Conservation (phyloP, 2,329 filamentous ascomycete genomes). For the Neonectria faginata region DNA sequence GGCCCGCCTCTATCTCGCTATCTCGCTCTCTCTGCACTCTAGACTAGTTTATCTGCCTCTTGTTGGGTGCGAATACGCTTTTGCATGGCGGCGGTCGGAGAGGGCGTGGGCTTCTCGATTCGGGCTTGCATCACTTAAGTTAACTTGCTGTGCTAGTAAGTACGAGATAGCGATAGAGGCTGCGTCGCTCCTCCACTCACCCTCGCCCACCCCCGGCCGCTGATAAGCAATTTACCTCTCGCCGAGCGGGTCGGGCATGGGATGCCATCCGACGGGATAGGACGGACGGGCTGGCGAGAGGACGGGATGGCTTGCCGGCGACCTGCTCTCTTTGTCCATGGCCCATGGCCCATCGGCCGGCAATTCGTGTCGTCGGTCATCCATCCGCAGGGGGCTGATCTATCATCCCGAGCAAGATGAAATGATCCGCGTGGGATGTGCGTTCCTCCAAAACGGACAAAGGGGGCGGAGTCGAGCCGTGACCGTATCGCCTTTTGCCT, state of each 20-base stretch:
- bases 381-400: constrained; percentile 4
- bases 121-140: constrained; percentile 6
- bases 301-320: constrained; percentile 12
- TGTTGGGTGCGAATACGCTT: constrained; percentile 7
- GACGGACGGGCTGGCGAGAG: constrained; percentile 1
- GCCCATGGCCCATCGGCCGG: constrained; percentile 3
- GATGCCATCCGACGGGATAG: constrained; percentile 1
- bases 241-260: constrained; percentile 16
- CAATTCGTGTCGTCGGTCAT: neutral
- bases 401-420: constrained; percentile 18
- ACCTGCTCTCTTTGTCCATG: constrained; percentile 20
- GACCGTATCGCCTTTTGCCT: constrained; percentile 1
- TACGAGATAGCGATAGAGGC: constrained; percentile 23
- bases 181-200: constrained; percentile 16
- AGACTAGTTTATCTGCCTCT: neutral
- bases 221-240: constrained; percentile 27
- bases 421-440: constrained; percentile 20
- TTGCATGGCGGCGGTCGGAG: constrained; percentile 11
- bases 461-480: neutral
- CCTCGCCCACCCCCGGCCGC: constrained; percentile 20
- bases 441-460: constrained; percentile 13
- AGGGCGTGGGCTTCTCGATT: constrained; percentile 22
- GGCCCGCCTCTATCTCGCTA: neutral
- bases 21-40: neutral
- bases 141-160: too few relatives aligned